Evolutionary conservation across 139 green algal genomes (phyloP), one percentile per base, ranked within the genome.

Genomic region (Zygnema circumcarinatum): DNA sequence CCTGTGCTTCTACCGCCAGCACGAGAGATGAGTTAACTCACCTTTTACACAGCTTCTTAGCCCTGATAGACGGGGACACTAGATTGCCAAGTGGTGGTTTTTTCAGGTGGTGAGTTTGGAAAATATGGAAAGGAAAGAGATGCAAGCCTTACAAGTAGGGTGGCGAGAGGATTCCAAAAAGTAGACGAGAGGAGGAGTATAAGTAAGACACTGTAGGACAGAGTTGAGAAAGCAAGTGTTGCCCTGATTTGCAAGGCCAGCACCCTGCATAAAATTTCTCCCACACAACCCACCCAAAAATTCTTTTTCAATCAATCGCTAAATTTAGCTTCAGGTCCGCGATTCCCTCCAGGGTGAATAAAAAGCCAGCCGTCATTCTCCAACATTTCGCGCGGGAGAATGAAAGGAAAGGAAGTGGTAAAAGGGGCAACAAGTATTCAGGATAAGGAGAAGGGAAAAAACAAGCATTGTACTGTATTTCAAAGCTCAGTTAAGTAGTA

Each of bases 141-240:
- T 11, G 40, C 2, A 36, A 29, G 20, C 7, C 38, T 85, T 21
- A 85, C 78, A 75, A 33, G 21, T 79, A 16, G 78, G 52, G 78
- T 39, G 72, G 25, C 39, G 78, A 0, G 40, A 67, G 1, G 78
- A 79, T 35, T 87, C 33, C 72, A 82, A 86, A 41, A 83, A 22
- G 32, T 85, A 36, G 7, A 41, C 82, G 3, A 90, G 35, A 3
- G 85, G 85, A 16, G 85, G 54, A 2, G 81, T 98, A 92, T 99
- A 94, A 31, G 94, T 94, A 0, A 99, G 92, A 81, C 94, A 97
- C 91, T 99, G 96, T 79, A 99, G 92, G 38, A 98, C 96, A 36
- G 91, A 92, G 90, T 99, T 99, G 94, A 99, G 96, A 92, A 98
- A 99, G 91, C 96, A 99, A 0, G 96, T 99, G 94, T 98, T 99